Evolutionary conservation across 495 filamentous ascomycete species (phyloP).

Genomic region (Rhypophila decipiens): DNA sequence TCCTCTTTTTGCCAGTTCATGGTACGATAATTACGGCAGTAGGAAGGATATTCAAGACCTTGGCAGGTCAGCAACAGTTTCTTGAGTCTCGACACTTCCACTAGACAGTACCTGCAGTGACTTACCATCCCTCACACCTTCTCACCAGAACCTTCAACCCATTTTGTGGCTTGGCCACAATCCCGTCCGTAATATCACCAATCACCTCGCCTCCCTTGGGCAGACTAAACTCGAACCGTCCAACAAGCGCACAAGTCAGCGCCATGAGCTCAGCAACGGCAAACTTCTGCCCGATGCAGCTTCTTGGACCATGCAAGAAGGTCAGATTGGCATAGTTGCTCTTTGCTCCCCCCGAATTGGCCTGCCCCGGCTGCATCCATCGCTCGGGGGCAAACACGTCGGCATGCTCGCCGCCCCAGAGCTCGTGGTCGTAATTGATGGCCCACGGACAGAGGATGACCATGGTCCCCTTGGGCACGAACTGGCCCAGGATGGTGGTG

Average conservation of each 20-base stretch:
- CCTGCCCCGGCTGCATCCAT: not conserved
- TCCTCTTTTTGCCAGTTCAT: not conserved
- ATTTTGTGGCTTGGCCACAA: not conserved
- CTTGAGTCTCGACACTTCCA: not conserved
- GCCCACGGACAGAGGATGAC: not conserved
- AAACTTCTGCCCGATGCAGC: constrained; percentile 63
- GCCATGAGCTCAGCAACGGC: constrained; percentile 27
- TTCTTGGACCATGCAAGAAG: constrained; percentile 52
- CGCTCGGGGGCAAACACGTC: not conserved
- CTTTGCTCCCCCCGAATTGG: not conserved
- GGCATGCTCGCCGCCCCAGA: not conserved
- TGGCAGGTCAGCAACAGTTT: not conserved
- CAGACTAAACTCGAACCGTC: not conserved
- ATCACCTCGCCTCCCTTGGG: not conserved
- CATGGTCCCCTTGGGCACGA: not conserved
- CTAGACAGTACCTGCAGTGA: not conserved
- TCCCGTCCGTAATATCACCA: not conserved
- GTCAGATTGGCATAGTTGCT: constrained; percentile 56
- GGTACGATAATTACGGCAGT: not conserved
- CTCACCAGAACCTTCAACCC: not conserved
- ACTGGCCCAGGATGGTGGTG: not conserved
- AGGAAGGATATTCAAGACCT: not conserved
- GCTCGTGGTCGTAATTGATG: not conserved
- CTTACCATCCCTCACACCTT: not conserved
- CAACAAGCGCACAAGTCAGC: not conserved